A percentile compares a stretch with the other conserved stretches of the same genome.
These are phyloP conservation scores for Danielozyma ontarioensis DNA, from an alignment of 805 yeast genomes.

Conservation along the genomic window DNA sequence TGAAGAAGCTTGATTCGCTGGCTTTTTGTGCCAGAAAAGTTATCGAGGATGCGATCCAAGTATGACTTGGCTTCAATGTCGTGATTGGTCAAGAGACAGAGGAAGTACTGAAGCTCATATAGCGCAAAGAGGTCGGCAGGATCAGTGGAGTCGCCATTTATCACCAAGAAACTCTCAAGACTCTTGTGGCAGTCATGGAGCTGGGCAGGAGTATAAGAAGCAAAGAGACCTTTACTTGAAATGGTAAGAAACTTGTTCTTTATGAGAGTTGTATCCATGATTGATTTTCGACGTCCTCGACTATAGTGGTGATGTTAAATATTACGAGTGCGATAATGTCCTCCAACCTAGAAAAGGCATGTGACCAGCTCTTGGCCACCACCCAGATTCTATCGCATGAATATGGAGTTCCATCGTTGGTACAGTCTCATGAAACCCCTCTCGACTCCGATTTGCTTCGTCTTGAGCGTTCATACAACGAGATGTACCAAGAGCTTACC, in stretches of 20 bases:
- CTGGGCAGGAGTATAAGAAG: conserved; percentile 43
- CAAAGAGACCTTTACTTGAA: conserved; percentile 47
- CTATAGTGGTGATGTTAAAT: background rate
- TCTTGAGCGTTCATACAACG: conserved; percentile 23
- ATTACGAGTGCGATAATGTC: background rate
- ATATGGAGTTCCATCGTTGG: conserved; percentile 27
- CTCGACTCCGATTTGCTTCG: conserved; percentile 4
- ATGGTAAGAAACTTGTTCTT: conserved; percentile 48
- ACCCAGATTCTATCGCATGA: conserved; percentile 23
- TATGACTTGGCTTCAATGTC: conserved; percentile 68
- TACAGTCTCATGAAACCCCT: background rate
- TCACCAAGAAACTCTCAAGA: conserved; percentile 29
- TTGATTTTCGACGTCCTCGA: no score
- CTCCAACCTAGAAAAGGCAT: conserved; percentile 12
- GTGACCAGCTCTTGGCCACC: conserved; percentile 16
- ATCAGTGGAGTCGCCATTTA: conserved; percentile 24
- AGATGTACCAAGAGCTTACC: conserved; percentile 18
- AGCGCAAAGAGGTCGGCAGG: conserved; percentile 51
- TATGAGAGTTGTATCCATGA: no score
- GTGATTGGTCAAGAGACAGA: conserved; percentile 53
- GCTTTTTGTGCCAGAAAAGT: conserved; percentile 48
- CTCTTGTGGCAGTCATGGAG: conserved; percentile 33
- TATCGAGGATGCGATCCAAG: conserved; percentile 62
- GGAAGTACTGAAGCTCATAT: conserved; percentile 66
- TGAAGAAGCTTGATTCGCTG: conserved; percentile 54